Conservation (phyloP, 345 rosid species). For the Hibiscus mutabilis region DNA sequence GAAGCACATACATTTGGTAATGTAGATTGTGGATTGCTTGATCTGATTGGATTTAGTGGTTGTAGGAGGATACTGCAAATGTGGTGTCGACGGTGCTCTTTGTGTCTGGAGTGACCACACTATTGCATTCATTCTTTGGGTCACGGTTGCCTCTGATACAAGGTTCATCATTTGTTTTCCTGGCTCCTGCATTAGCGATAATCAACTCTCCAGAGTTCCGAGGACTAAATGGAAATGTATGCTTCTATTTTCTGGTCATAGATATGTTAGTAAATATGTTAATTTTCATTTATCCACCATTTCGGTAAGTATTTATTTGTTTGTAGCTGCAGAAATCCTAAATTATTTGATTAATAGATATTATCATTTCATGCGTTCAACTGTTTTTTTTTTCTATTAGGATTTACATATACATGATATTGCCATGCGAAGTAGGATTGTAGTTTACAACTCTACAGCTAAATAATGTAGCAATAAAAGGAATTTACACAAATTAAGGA, state of each 20-base stretch:
- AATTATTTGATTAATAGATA: background rate
- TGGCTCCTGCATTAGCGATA: constrained; percentile 81
- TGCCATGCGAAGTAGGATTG: constrained; percentile 12
- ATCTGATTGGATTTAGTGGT: constrained; percentile 35
- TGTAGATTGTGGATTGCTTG: constrained; percentile 15
- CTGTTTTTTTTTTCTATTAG: constrained; percentile 12
- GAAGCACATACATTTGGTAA: background rate
- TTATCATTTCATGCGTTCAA: background rate
- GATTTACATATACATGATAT: background rate
- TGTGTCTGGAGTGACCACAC: constrained; percentile 80
- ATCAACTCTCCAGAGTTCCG: constrained; percentile 88
- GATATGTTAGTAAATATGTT: background rate
- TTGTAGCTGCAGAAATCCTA: background rate
- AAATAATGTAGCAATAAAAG: background rate
- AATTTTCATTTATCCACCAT: background rate
- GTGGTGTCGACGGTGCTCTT: constrained; percentile 88
- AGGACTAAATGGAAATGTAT: constrained; percentile 83
- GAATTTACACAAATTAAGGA: background rate
- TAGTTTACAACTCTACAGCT: constrained; percentile 61
- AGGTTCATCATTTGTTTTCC: constrained; percentile 88
- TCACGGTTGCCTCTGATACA: constrained; percentile 94
- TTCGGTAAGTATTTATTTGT: background rate
- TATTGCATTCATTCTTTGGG: constrained; percentile 81
- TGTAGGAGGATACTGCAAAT: constrained; percentile 83
- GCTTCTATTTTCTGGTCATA: constrained; percentile 17